Percentiles rank a stretch among this genome's conserved stretches.
phyloP scores from a whole-genome alignment of 1,284 basidiomycete genomes.

The Cryptococcus sp. region DNA sequence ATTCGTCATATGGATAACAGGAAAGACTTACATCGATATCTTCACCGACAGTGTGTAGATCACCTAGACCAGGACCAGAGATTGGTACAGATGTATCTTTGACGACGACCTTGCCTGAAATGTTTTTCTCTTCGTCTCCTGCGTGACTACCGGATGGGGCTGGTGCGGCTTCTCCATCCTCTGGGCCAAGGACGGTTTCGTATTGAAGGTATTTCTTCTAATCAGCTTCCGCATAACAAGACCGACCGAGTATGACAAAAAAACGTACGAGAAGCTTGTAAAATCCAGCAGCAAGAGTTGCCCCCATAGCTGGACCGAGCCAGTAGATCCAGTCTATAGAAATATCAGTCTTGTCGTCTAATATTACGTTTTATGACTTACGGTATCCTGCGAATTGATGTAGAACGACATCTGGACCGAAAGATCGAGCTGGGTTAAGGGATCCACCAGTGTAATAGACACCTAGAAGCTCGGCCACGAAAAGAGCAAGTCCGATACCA shows the following conservation, averaged over 20 bases:
- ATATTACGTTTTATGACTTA: slow-evolving; percentile 10
- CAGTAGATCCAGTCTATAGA: slow-evolving; percentile 48
- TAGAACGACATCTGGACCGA: slow-evolving; percentile 47
- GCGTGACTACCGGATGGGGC: background rate
- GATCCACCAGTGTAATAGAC: slow-evolving; percentile 49
- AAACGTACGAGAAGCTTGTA: slow-evolving; percentile 41
- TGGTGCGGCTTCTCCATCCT: slow-evolving; percentile 13
- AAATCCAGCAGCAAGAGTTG: slow-evolving; percentile 43
- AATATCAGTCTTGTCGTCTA: background rate
- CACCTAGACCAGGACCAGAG: slow-evolving; percentile 36
- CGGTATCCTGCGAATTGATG: slow-evolving; percentile 33
- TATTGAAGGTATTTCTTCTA: slow-evolving; percentile 41
- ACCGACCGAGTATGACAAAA: background rate
- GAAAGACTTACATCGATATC: slow-evolving; percentile 15
- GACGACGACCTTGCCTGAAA: background rate
- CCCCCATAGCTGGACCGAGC: slow-evolving; percentile 42
- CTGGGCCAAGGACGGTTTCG: slow-evolving; percentile 43
- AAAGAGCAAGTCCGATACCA: slow-evolving; percentile 52
- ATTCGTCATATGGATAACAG: too few relatives aligned
- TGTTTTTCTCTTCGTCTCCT: background rate
- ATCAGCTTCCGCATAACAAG: background rate
- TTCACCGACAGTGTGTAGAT: slow-evolving; percentile 29
- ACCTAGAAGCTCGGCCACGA: slow-evolving; percentile 50
- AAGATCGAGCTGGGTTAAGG: slow-evolving; percentile 45
- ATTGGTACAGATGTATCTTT: slow-evolving; percentile 4